Evolutionary conservation across 1,284 basidiomycete genomes (phyloP), one percentile per base, ranked within the genome.

Genomic region (Entoloma clypeatum): DNA sequence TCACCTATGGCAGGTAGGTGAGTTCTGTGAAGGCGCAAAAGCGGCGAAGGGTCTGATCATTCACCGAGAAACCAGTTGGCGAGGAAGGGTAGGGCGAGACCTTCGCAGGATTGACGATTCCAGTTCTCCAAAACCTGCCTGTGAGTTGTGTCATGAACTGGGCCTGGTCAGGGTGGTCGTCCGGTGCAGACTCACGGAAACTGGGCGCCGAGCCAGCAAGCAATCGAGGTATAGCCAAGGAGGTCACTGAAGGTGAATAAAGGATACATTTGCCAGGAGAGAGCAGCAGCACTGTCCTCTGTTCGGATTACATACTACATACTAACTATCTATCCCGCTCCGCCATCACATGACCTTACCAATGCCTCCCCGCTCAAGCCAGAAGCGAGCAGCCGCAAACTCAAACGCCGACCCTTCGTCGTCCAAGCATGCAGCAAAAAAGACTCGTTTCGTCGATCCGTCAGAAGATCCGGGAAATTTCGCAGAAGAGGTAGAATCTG

Each of bases 151-250:
- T 23, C 26, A 30, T 24, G 16, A 22, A 21, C 8, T 14, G 22
- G 25, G 39, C 34, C 11, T 40, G 14, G n/a, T 28, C 25, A 5
- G 32, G 23, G 5, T 23, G 27, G 7, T 30, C 21, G 7, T 14
- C 16, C 18, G 31, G 14, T 5, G 7, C 27, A 27, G 5, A 80
- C 90, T 73, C 60, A 92, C 88, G 92, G 92, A 51, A 92, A 81
- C 61, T 95, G 92, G 3, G 92, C 93, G 25, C 87, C 82, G 2
- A 95, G 67, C 92, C 92, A 96, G 63, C 79, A 90, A n/a, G 62
- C 71, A 50, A 95, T 92, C 29, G 87, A 92, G 5, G 70, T 57
- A 55, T 85, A 87, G 5, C 91, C 91, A 31, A 90, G 61, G 28
- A 80, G 45, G 37, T 76, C 68, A 58, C 77, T 80, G 49, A 71